phyloP scores from a whole-genome alignment of 345 rosid species.

The Gossypium herbaceum region DNA sequence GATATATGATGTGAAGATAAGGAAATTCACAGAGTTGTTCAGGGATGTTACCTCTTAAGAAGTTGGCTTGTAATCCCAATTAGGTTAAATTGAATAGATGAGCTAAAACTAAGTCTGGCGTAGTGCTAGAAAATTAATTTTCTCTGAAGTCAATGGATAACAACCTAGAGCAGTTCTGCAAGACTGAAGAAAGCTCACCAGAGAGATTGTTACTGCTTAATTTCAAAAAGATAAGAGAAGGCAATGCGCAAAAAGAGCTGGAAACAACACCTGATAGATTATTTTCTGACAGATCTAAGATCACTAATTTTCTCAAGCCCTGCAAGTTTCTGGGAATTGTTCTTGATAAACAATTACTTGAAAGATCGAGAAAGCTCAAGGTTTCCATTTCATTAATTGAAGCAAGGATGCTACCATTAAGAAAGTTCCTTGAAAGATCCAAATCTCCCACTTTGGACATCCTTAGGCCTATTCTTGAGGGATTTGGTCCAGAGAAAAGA shows the following conservation, averaged over 20 bases:
- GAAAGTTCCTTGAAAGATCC: constrained; percentile 15
- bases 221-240: neutral
- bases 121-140: no score
- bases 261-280: constrained; percentile 20
- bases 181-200: constrained; percentile 9
- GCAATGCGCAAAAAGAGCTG: constrained; percentile 13
- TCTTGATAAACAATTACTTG: constrained; percentile 18
- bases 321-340: constrained; percentile 7
- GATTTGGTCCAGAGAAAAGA: constrained; percentile 17
- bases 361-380: neutral
- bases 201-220: constrained; percentile 16
- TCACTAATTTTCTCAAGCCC: neutral
- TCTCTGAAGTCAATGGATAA: no score
- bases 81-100: no score
- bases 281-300: constrained; percentile 21
- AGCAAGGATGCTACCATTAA: constrained; percentile 25
- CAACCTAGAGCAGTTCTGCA: no score
- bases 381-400: constrained; percentile 12
- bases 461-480: neutral
- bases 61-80: no score
- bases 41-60: constrained; percentile 21
- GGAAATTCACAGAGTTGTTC: constrained; percentile 15
- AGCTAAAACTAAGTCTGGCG: no score
- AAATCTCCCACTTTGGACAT: neutral
- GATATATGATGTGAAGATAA: constrained; percentile 11